These are phyloP conservation scores for Alternaria rosae DNA, from an alignment of 2,329 filamentous ascomycete species.

Conservation along the genomic window DNA sequence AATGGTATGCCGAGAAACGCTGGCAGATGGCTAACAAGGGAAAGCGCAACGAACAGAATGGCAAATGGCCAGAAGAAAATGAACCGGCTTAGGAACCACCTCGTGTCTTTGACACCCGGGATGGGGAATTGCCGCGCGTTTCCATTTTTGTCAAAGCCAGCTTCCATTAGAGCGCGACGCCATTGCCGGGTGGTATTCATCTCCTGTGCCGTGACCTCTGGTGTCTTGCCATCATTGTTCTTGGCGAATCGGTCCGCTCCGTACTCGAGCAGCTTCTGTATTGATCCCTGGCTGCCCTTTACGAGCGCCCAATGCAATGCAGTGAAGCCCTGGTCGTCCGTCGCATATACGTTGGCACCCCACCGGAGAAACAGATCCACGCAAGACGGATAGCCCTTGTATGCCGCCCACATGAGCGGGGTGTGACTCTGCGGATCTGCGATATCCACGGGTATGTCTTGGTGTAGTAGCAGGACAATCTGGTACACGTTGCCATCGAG, in stretches of 20 bases:
- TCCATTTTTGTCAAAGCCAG: conserved; percentile 81
- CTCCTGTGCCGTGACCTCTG: conserved; percentile 82
- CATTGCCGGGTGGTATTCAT: conserved; percentile 86
- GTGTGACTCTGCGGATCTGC: conserved; percentile 91
- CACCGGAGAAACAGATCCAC: conserved; percentile 93
- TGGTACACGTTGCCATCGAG: conserved; percentile 96
- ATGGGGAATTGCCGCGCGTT: conserved; percentile 78
- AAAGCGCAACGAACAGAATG: conserved; percentile 74
- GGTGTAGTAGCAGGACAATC: conserved; percentile 87
- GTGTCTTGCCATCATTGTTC: conserved; percentile 89
- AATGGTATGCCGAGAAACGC: conserved; percentile 80
- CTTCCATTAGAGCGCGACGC: conserved; percentile 82
- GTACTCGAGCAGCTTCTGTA: conserved; percentile 94
- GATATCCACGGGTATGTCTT: conserved; percentile 93
- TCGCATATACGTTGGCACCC: conserved; percentile 91
- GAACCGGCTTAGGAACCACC: conserved; percentile 80
- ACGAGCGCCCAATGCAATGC: conserved; percentile 96
- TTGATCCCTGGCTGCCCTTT: conserved; percentile 86
- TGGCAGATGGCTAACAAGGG: conserved; percentile 75
- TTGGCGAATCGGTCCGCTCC: conserved; percentile 92
- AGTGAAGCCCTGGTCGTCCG: conserved; percentile 91
- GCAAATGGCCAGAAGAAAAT: conserved; percentile 89
- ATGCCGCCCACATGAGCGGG: conserved; percentile 97
- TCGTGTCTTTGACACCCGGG: conserved; percentile 77
- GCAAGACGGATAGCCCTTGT: conserved; percentile 92